Evolutionary conservation across 768 basidiomycete species (phyloP), one percentile per base, ranked within the genome.

Genomic region (Agaricus sinodeliciosus): DNA sequence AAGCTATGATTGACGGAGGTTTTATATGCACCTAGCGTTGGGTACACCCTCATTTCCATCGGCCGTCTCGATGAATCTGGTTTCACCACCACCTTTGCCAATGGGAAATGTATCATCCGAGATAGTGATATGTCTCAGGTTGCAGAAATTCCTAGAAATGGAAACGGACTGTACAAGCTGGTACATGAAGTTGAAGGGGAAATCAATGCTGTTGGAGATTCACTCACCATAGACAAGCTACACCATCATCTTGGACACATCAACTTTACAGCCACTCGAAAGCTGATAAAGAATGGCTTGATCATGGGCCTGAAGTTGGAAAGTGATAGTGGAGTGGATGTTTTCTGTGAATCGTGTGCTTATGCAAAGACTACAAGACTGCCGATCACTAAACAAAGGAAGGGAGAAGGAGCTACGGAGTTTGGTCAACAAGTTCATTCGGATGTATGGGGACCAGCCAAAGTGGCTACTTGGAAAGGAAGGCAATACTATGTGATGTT

Each of bases 381-480:
- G 54, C 59, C 69, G 0, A 55, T 72, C 15, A 48, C 60, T 13
- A 68, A 68, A 48, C 48, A 58, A 8, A 22, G 31, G 16, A 34
- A 60, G 16, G 65, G 65, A 0, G 60, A 67, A 3, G 58, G 59
- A 2, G 63, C 69, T 0, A 58, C 45, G 0, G 37, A 43, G 9
- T 45, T 60, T 54, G 59, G 57, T 9, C 51, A 59, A 6, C 31
- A 56, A 25, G 41, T 73, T 4, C 65, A 74, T 55, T 58, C 63
- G 0, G 67, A 76, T 53, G 22, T 77, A 0, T 76, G 74, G 71
- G 72, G 72, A 15, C 73, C 68, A 2, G 62, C 68, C 0, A 59
- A 58, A 0, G 50, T 65, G 0, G 41, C 47, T 9, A 67, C 43
- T 0, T 35, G 62, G 0, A 54, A 58, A 0, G 58, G 60, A 11